phyloP scores from a whole-genome alignment of 2,329 filamentous ascomycete genomes.

The Sphaerulina populicola region DNA sequence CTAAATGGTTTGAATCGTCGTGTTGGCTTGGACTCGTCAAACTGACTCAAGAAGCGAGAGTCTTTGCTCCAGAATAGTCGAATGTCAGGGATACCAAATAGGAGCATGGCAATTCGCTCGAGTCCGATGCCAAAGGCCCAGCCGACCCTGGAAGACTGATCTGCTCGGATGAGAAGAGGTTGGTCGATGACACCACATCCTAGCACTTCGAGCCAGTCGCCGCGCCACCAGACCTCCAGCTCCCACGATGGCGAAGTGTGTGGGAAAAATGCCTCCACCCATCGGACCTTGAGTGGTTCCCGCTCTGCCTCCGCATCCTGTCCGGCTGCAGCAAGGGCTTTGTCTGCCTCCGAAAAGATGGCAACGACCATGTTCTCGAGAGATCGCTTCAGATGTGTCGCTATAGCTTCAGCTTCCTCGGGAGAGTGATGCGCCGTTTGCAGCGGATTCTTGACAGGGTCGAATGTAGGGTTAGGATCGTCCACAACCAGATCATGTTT shows the following conservation, averaged over 20 bases:
- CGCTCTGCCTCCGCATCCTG: conserved; percentile 32
- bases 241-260: conserved; percentile 96
- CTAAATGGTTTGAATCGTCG: conserved; percentile 76
- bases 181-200: conserved; percentile 90
- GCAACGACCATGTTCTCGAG: conserved; percentile 84
- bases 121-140: conserved; percentile 96
- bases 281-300: conserved; percentile 76
- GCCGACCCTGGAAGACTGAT: conserved; percentile 64
- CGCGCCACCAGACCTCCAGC: conserved; percentile 87
- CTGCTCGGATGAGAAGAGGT: conserved; percentile 67
- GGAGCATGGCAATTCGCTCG: conserved; percentile 92
- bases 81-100: conserved; percentile 94
- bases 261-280: conserved; percentile 96
- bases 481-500: conserved; percentile 68
- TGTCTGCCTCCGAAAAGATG: conserved; percentile 71
- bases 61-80: conserved; percentile 92
- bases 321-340: conserved; percentile 48
- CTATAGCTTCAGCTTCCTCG: conserved; percentile 74
- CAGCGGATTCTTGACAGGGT: conserved; percentile 72
- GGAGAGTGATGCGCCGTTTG: conserved; percentile 62
- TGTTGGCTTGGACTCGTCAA: conserved; percentile 46
- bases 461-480: conserved; percentile 70
- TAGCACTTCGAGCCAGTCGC: conserved; percentile 90
- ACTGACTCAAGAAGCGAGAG: conserved; percentile 76
- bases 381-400: conserved; percentile 76